Base-by-base conservation (phyloP, 2,329 filamentous ascomycete genomes). In the Exophiala lecanii-corni region DNA sequence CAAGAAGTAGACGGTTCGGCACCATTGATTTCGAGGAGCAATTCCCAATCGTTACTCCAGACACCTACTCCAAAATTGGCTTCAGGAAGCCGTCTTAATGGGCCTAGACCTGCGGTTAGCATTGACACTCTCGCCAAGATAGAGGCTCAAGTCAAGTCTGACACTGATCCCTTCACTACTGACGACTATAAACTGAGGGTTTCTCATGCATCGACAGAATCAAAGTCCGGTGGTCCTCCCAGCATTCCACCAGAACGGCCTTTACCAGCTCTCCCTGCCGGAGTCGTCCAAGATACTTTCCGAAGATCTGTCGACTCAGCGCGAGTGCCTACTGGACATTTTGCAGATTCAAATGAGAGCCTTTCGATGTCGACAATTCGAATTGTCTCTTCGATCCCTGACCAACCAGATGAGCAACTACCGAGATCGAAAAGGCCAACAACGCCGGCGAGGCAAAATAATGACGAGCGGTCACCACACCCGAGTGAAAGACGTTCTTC, bases 181-280 rank as follows among this genome's bases (percentile, higher is more conserved):
- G 39, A 21, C 20, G 18, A 9, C 25, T 5, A 19, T 4, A 18
- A 18, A 7, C 33, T 12, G 12, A 17, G 15, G 6, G 13, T 17
- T 10, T 18, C 18, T 19, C 33, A 35, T 19, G 19, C 9, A 19
- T 35, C 16, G 18, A 37, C 49, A 3, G 42, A 40, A 6, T 9
- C 25, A 26, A 45, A 25, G 13, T 18, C 33, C 9, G 35, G 36
- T 34, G 46, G 50, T 10, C 47, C 44, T 36, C 41, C 47, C 23
- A 42, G 47, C 36, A 45, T 45, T 28, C 47, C 47, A 18, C 50
- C 50, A 12, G 47, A 48, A 33, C 38, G 48, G 26, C 50, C 50
- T 2, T 21, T 53, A 28, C 50, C 50, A 39, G 47, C 43, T 9
- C 28, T 53, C 13, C 50, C 50, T 12, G 15, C 41, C n/a, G 39